phyloP scores from a whole-genome alignment of 371 early-diverging fungal genomes.

The Mucor lusitanicus region DNA sequence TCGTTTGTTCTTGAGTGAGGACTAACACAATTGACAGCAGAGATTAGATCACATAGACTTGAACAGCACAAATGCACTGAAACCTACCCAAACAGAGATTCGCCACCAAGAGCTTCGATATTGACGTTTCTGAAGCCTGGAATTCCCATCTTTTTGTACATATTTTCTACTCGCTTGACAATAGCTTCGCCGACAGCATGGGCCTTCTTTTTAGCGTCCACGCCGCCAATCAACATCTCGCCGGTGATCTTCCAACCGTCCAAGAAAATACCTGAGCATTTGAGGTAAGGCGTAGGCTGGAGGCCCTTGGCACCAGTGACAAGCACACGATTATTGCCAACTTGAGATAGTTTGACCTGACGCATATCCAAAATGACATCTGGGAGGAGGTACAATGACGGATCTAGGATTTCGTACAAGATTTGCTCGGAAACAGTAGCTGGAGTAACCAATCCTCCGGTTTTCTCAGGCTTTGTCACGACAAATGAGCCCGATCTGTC shows the following conservation, averaged over 20 bases:
- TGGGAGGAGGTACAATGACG: constrained; percentile 70
- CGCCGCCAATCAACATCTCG: constrained; percentile 69
- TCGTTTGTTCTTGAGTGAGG: constrained; percentile 50
- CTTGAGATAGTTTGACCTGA: constrained; percentile 57
- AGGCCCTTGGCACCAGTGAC: constrained; percentile 70
- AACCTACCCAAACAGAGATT: constrained; percentile 68
- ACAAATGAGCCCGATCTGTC: constrained; percentile 57
- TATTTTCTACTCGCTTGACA: constrained; percentile 49
- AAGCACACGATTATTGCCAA: constrained; percentile 61
- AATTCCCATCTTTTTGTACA: constrained; percentile 53
- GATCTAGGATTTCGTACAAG: constrained; percentile 72
- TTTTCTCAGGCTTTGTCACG: constrained; percentile 71
- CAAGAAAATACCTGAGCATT: constrained; percentile 70
- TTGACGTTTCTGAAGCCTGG: constrained; percentile 55
- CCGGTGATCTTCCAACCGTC: constrained; percentile 73
- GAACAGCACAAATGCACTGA: neutral
- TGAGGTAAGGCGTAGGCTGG: constrained; percentile 66
- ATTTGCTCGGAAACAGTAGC: constrained; percentile 75
- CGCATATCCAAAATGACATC: constrained; percentile 77
- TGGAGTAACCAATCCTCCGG: constrained; percentile 68
- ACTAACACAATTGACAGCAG: constrained; percentile 20
- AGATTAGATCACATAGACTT: neutral
- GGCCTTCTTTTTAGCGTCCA: constrained; percentile 68
- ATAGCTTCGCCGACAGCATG: constrained; percentile 69
- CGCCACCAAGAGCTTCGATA: constrained; percentile 71